phyloP scores from a whole-genome alignment of 768 basidiomycete species.

The Auriscalpium microsporum region DNA sequence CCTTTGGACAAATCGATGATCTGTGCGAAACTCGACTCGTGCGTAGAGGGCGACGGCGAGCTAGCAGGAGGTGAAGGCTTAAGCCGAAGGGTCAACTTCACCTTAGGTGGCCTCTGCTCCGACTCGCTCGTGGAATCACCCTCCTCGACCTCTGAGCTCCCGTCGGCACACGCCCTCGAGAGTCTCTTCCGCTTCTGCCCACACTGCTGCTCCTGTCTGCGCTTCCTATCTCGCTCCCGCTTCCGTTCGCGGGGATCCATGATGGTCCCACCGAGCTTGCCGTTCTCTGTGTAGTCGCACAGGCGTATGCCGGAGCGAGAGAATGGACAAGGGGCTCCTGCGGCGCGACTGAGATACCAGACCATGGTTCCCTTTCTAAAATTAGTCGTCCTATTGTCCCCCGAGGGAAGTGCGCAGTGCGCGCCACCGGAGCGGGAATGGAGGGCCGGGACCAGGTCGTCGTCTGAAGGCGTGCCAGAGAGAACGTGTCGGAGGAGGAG shows the following conservation, averaged over 20 bases:
- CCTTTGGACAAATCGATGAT: slow-evolving; percentile 29
- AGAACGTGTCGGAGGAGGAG: slow-evolving; percentile 65
- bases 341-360: slow-evolving; percentile 71
- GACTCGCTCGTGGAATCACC: slow-evolving; percentile 20
- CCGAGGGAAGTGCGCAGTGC: slow-evolving; percentile 28
- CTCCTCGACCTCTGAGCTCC: slow-evolving; percentile 16
- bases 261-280: slow-evolving; percentile 26
- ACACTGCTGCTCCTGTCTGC: slow-evolving; percentile 28
- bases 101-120: slow-evolving; percentile 46
- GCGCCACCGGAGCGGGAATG: slow-evolving; percentile 66
- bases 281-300: slow-evolving; percentile 54
- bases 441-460: slow-evolving; percentile 64
- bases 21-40: background rate
- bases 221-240: slow-evolving; percentile 19
- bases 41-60: slow-evolving; percentile 16
- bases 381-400: slow-evolving; percentile 46
- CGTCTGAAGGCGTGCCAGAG: slow-evolving; percentile 64
- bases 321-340: slow-evolving; percentile 72
- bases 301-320: slow-evolving; percentile 63
- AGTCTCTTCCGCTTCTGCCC: slow-evolving; percentile 40
- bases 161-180: slow-evolving; percentile 23
- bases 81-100: slow-evolving; percentile 63
- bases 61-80: slow-evolving; percentile 35
- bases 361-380: slow-evolving; percentile 74
- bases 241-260: slow-evolving; percentile 21